Evolutionary conservation across 73 alveolate species (phyloP), one percentile per base, ranked within the genome.

Genomic region (Durusdinium trenchii): DNA sequence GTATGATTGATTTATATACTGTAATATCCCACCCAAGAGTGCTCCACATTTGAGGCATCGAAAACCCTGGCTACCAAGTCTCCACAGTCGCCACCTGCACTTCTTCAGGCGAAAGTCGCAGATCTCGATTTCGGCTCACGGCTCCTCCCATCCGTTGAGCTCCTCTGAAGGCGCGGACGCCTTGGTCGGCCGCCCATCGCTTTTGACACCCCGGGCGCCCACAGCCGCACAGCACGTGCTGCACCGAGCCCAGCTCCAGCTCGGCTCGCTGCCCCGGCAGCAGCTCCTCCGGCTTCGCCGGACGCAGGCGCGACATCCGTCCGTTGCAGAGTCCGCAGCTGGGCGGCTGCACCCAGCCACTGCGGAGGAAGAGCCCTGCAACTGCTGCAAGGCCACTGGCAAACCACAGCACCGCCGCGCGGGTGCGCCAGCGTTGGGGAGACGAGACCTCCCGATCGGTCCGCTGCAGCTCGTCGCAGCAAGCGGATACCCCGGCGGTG

Each of bases 171-270:
- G 82, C 3, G 78, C 95, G 81, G 26, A 85, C 90, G 14, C 90
- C 90, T 79, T 5, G 76, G 18, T 20, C 18, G 18, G 16, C 16
- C 32, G 94, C 75, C 94, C 94, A 84, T 6, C 47, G 76, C 73
- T 85, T 85, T 14, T 54, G 95, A 54, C 95, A 85, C 42, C 95
- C 95, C 36, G 95, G 95, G n/a, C 95, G 95, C 3, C 95, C 95
- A 38, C 95, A 85, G 40, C 95, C 95, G 28, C 61, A 42, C 81
- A 85, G 95, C 79, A 85, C 64, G 81, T 85, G 95, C 32, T 54
- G n/a, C 95, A 85, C 81, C 9, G 95, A 85, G 78, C 95, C 95
- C 78, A 85, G 81, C 60, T 85, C 76, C 95, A 51, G 62, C 46
- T 79, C 90, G 32, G 95, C 95, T 45, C 60, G 16, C 28, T 85